phyloP scores from a whole-genome alignment of 352 stramenopile species.

The Aphanomyces euteiches region DNA sequence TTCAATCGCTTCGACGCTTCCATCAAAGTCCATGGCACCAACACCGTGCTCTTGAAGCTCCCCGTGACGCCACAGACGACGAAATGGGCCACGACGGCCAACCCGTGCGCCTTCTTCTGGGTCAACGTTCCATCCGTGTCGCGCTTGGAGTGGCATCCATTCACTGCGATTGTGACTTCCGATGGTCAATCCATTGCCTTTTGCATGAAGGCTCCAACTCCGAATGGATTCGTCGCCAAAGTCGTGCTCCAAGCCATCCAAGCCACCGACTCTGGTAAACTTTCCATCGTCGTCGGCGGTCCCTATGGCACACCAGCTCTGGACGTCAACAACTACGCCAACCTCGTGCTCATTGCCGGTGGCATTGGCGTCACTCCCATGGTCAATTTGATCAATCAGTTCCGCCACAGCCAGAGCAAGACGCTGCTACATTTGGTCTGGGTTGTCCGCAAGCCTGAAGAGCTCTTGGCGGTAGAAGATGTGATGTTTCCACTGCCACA shows the following conservation, averaged over 20 bases:
- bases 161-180: constrained; percentile 68
- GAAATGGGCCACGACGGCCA: neutral
- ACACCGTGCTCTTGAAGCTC: constrained; percentile 37
- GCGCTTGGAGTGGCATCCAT: constrained; percentile 66
- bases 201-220: constrained; percentile 43
- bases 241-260: constrained; percentile 40
- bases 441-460: constrained; percentile 10
- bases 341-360: constrained; percentile 58
- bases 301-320: constrained; percentile 61
- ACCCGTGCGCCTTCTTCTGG: constrained; percentile 69
- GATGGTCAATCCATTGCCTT: constrained; percentile 80
- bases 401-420: constrained; percentile 37
- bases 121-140: constrained; percentile 60
- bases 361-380: constrained; percentile 77
- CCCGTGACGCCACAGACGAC: constrained; percentile 1
- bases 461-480: constrained; percentile 38
- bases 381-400: constrained; percentile 67
- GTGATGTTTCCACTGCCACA: constrained; percentile 54
- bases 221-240: constrained; percentile 36
- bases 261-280: constrained; percentile 37
- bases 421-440: constrained; percentile 8
- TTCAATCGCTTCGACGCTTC: constrained; percentile 30
- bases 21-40: constrained; percentile 32
- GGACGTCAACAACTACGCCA: constrained; percentile 62
- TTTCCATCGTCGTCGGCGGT: constrained; percentile 54